These are phyloP conservation scores for Dothidotthia symphoricarpi DNA, from an alignment of 2,329 filamentous ascomycete genomes.

Conservation along the genomic window DNA sequence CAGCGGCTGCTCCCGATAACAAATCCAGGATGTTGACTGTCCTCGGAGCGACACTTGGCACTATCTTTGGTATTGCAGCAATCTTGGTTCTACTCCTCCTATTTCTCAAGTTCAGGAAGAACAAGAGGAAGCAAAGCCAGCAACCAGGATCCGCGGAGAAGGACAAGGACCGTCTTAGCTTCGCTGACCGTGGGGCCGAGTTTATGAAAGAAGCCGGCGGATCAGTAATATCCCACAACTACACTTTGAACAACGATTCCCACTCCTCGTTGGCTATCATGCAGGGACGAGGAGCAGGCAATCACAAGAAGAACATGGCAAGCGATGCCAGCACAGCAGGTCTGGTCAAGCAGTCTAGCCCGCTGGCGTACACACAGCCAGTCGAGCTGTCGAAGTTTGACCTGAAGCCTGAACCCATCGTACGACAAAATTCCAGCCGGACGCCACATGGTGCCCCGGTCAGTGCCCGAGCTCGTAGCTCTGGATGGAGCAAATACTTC, in stretches of 20 bases:
- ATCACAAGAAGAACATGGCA: constrained; percentile 51
- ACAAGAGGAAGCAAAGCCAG: constrained; percentile 59
- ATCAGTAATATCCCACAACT: constrained; percentile 37
- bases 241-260: constrained; percentile 37
- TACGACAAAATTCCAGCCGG: constrained; percentile 40
- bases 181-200: constrained; percentile 52
- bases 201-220: constrained; percentile 54
- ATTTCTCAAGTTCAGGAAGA: constrained; percentile 61
- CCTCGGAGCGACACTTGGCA: constrained; percentile 77
- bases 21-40: constrained; percentile 59
- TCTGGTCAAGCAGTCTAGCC: constrained; percentile 56
- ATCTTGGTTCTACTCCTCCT: constrained; percentile 72
- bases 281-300: constrained; percentile 54
- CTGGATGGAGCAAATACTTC: constrained; percentile 77
- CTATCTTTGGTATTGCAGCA: constrained; percentile 70
- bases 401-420: constrained; percentile 37
- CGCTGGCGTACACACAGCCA: constrained; percentile 40
- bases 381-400: constrained; percentile 49
- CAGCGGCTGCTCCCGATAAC: constrained; percentile 32
- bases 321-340: constrained; percentile 62
- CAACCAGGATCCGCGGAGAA: constrained; percentile 51
- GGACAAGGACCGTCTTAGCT: constrained; percentile 48
- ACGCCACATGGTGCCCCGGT: constrained; percentile 17
- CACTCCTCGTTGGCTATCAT: constrained; percentile 50
- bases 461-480: constrained; percentile 51